Base-by-base conservation (phyloP, 345 rosid species). In the Heritiera littoralis region DNA sequence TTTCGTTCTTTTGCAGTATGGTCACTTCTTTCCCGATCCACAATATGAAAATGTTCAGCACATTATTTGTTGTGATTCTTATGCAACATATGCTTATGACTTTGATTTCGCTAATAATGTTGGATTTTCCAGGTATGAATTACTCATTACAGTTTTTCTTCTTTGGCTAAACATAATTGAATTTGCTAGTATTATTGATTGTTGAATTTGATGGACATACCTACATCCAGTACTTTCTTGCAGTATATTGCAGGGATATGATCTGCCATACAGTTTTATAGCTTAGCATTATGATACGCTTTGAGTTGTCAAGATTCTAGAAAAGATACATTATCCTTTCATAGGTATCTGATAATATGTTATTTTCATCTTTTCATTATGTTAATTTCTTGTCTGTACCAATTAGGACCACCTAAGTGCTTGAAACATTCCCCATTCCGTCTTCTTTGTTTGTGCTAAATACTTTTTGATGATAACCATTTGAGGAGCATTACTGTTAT, bases 51-150 rank as follows among this genome's bases (percentile, higher is more conserved):
- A 41, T 41, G 43, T 41, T 41, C 43, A 41, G 6, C 43, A 41
- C 43, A 41, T 41, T 41, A 41, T 41, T 41, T 41, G 43, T 41
- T 41, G 43, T 41, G 43, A 41, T 41, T 41, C 43, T 41, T 41
- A 41, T 41, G 43, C 43, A 41, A 41, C 43, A 41, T 41, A 76
- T 85, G 97, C 95, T 40, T 96, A 96, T 84, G 99, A 96, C 90
- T 96, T 96, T 79, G 97, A 94, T 78, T 96, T 94, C 67, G 82
- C 90, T 41, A 91, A 89, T 81, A 82, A 88, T 40, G 79, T 80
- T 70, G 99, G 99, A 23, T 96, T 96, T 87, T 86, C 99, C 86
- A 94, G 97, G 99, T 94, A 84, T 65, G 46, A 28, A 70, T 48
- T 46, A 51, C 43, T 8, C 74, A 28, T 70, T 55, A 58, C 70